A percentile compares a stretch with the other conserved stretches of the same genome.
Evolutionary conservation across 306 rosid species (phyloP).

Genomic region (Purshia tridentata): DNA sequence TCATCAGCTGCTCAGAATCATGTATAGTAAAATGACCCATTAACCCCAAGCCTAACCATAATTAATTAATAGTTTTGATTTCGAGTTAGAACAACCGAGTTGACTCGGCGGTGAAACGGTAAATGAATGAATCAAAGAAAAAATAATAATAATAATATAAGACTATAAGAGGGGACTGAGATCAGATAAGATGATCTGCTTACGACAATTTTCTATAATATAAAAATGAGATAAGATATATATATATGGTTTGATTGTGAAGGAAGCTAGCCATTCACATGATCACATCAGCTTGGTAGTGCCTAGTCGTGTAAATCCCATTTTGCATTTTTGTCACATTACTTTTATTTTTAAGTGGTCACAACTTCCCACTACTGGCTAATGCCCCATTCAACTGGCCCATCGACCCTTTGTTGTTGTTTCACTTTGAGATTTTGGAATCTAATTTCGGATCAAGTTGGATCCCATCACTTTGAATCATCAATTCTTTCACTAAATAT

Average conservation of each 20-base stretch:
- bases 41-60: background rate
- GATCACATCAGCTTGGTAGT: constrained; percentile 6
- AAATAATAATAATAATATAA: constrained; percentile 24
- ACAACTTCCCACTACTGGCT: constrained; percentile 36
- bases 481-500: constrained; percentile 24
- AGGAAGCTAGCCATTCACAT: constrained; percentile 12
- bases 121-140: background rate
- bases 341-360: constrained; percentile 20
- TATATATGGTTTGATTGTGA: constrained; percentile 21
- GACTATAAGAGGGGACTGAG: constrained; percentile 37
- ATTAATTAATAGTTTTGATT: background rate
- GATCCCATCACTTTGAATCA: constrained; percentile 32
- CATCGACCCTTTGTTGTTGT: constrained; percentile 14
- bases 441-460: constrained; percentile 31
- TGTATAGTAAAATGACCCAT: background rate
- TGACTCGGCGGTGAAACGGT: background rate
- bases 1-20: background rate
- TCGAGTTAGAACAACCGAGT: background rate
- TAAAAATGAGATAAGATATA: constrained; percentile 37
- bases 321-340: constrained; percentile 18
- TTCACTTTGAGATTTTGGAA: constrained; percentile 21
- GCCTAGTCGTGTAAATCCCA: background rate
- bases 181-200: constrained; percentile 42
- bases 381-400: constrained; percentile 8
- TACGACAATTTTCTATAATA: background rate